A percentile compares a stretch with the other conserved stretches of the same genome.
phyloP scores from a whole-genome alignment of 495 filamentous ascomycete genomes.

The Penicillium paradoxum region DNA sequence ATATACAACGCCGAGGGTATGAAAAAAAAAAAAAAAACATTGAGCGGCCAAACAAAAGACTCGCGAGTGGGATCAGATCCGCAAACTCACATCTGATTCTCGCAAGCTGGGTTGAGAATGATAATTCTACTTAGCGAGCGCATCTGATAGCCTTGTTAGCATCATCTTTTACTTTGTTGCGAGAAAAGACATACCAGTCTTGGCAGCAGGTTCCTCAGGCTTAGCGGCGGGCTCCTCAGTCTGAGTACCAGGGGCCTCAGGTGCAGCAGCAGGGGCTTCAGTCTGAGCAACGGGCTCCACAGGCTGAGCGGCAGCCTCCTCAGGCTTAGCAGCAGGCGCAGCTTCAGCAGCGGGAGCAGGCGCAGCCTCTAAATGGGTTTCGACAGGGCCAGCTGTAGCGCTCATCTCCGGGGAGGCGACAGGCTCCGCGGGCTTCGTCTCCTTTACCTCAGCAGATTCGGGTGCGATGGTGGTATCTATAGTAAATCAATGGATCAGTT shows the following conservation, averaged over 20 bases:
- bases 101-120: background rate
- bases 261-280: background rate
- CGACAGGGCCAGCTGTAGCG: background rate
- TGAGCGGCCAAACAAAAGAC: background rate
- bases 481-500: background rate
- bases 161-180: background rate
- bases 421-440: background rate
- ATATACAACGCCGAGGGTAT: conserved; percentile 5
- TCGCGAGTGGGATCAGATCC: background rate
- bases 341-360: background rate
- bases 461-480: background rate
- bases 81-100: background rate
- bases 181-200: conserved; percentile 13
- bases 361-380: background rate
- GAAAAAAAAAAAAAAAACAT: background rate
- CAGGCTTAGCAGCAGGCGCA: background rate
- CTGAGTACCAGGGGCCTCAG: background rate
- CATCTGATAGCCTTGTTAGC: background rate
- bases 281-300: background rate
- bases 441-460: background rate
- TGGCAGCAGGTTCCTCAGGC: conserved; percentile 10
- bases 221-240: conserved; percentile 4
- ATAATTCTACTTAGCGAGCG: background rate
- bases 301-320: background rate
- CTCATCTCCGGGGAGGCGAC: background rate